phyloP scores from a whole-genome alignment of 305 asterid species.

The Salvia sclarea region DNA sequence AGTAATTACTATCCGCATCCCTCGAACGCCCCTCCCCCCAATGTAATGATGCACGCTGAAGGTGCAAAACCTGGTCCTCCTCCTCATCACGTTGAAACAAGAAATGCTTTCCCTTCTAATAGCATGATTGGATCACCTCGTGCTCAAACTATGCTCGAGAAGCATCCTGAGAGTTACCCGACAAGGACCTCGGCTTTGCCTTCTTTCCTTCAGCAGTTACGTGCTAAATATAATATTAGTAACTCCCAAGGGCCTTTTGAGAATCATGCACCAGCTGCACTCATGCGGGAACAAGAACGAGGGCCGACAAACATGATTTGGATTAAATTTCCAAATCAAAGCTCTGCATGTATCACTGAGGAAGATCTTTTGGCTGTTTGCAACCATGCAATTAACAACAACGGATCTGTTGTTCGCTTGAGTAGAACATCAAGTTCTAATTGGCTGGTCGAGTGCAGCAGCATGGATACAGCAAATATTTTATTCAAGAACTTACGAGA shows the following conservation, averaged over 20 bases:
- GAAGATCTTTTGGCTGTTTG: slow-evolving; percentile 60
- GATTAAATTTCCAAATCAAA: slow-evolving; percentile 49
- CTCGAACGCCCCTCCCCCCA: slow-evolving; percentile 45
- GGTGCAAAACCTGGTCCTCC: slow-evolving; percentile 47
- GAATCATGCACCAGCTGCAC: slow-evolving; percentile 38
- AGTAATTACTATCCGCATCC: slow-evolving; percentile 45
- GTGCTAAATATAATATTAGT: slow-evolving; percentile 51
- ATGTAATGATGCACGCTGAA: slow-evolving; percentile 45
- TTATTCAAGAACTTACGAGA: slow-evolving; percentile 52
- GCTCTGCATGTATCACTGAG: slow-evolving; percentile 48
- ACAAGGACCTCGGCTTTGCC: slow-evolving; percentile 53
- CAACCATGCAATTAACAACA: slow-evolving; percentile 53
- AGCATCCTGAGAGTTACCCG: slow-evolving; percentile 50
- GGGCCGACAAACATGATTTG: slow-evolving; percentile 45
- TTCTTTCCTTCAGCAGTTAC: slow-evolving; percentile 50
- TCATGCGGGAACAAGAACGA: slow-evolving; percentile 46
- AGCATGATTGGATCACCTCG: slow-evolving; percentile 58
- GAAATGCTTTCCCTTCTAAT: slow-evolving; percentile 45
- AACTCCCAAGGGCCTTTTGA: slow-evolving; percentile 43
- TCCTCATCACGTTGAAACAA: slow-evolving; percentile 43
- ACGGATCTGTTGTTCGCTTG: slow-evolving; percentile 54
- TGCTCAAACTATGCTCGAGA: slow-evolving; percentile 47
- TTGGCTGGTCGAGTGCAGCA: slow-evolving; percentile 70
- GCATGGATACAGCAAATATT: slow-evolving; percentile 54
- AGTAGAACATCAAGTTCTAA: slow-evolving; percentile 48